These are phyloP conservation scores for Phytophthora agathidicida DNA, from an alignment of 352 stramenopile species.

Conservation along the genomic window DNA sequence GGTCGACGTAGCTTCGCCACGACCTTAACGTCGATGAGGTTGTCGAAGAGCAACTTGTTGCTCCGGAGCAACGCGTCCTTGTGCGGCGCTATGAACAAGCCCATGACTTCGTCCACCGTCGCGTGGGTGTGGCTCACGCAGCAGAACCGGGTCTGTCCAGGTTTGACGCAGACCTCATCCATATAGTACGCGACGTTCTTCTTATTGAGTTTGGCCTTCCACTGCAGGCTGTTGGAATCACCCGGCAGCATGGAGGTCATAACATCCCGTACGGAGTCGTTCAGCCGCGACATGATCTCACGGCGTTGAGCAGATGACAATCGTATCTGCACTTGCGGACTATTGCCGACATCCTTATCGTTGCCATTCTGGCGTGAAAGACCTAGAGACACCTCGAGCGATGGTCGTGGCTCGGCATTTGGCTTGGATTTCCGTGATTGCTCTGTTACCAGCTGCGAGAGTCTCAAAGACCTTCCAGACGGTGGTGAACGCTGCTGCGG, in stretches of 20 bases:
- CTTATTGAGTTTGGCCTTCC: slow-evolving; percentile 46
- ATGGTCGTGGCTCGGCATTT: slow-evolving; percentile 1
- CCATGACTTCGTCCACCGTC: slow-evolving; percentile 43
- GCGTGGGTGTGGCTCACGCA: slow-evolving; percentile 50
- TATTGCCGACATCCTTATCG: neutral
- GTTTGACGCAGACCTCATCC: slow-evolving; percentile 36
- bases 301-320: slow-evolving; percentile 10
- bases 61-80: slow-evolving; percentile 44
- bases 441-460: slow-evolving; percentile 8
- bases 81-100: slow-evolving; percentile 47
- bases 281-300: slow-evolving; percentile 22
- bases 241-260: slow-evolving; percentile 51
- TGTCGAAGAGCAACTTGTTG: slow-evolving; percentile 52
- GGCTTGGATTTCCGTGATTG: slow-evolving; percentile 3
- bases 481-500: neutral
- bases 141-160: slow-evolving; percentile 52
- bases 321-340: neutral
- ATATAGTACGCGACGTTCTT: slow-evolving; percentile 50
- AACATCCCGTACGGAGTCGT: slow-evolving; percentile 32
- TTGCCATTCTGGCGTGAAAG: neutral
- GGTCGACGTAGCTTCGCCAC: slow-evolving; percentile 37
- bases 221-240: slow-evolving; percentile 29
- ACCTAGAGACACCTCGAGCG: slow-evolving; percentile 10
- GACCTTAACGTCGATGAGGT: slow-evolving; percentile 47
- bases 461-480: neutral